Conservation (phyloP, 768 basidiomycete species). For the Hericium erinaceus region DNA sequence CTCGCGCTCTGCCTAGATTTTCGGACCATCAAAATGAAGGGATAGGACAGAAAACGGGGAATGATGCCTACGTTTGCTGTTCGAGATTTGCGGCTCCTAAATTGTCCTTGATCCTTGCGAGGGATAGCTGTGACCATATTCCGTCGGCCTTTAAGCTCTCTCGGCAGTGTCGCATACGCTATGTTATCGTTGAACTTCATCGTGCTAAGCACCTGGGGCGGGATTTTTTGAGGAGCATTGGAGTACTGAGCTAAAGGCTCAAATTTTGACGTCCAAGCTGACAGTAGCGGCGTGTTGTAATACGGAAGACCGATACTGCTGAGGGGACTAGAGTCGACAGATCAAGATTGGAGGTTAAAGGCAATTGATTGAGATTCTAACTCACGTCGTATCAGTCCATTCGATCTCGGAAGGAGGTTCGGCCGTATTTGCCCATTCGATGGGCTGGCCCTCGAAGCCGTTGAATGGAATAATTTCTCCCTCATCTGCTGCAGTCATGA, state of each 20-base stretch:
- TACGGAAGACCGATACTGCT: constrained; percentile 85
- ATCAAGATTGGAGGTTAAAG: neutral
- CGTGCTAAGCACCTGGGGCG: constrained; percentile 60
- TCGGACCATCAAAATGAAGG: neutral
- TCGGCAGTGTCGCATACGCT: constrained; percentile 82
- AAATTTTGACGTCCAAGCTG: constrained; percentile 51
- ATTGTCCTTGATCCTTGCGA: constrained; percentile 57
- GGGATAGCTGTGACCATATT: constrained; percentile 56
- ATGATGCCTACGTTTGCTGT: constrained; percentile 33
- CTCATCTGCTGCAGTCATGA: constrained; percentile 66
- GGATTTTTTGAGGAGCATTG: constrained; percentile 71
- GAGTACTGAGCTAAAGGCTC: constrained; percentile 36
- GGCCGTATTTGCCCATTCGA: constrained; percentile 76
- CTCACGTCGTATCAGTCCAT: constrained; percentile 82
- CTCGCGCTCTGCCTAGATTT: neutral
- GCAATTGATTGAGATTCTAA: neutral
- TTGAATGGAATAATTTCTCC: constrained; percentile 63
- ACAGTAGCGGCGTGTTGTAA: constrained; percentile 68
- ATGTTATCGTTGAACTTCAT: constrained; percentile 88
- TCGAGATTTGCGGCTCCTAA: constrained; percentile 71
- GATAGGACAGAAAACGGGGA: neutral
- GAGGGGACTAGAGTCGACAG: constrained; percentile 52
- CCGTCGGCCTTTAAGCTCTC: constrained; percentile 74
- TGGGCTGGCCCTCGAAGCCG: constrained; percentile 78
- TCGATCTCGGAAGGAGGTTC: constrained; percentile 59